These are phyloP conservation scores for Lavandula angustifolia DNA, from an alignment of 257 asterid species.

Conservation along the genomic window DNA sequence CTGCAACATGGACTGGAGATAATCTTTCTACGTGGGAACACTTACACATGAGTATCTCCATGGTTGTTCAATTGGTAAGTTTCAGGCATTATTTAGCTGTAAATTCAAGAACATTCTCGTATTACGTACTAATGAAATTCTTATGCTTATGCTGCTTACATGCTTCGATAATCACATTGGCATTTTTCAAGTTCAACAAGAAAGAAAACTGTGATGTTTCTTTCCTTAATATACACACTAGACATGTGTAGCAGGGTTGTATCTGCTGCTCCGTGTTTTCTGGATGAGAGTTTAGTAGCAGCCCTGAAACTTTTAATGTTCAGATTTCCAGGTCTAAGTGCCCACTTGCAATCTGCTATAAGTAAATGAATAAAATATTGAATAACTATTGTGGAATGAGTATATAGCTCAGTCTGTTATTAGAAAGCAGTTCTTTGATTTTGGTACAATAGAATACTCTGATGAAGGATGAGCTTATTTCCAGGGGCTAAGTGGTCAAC, in stretches of 20 bases:
- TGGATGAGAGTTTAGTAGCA: not conserved
- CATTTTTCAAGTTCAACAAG: slow-evolving; percentile 7
- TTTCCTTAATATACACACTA: not conserved
- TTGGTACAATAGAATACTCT: slow-evolving; percentile 14
- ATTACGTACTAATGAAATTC: not conserved
- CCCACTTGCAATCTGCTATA: not conserved
- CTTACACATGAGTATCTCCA: slow-evolving; percentile 92
- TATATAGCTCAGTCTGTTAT: not conserved
- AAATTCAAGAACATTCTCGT: slow-evolving; percentile 13
- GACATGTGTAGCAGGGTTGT: not conserved
- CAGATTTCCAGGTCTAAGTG: not conserved
- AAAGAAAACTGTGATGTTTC: not conserved
- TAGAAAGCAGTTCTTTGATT: not conserved
- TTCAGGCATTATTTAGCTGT: slow-evolving; percentile 20
- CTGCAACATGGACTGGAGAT: slow-evolving; percentile 99
- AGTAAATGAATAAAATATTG: not conserved
- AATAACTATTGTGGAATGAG: not conserved
- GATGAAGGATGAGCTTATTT: slow-evolving; percentile 28
- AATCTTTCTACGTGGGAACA: slow-evolving; percentile 98
- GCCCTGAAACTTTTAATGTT: not conserved
- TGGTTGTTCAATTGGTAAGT: slow-evolving; percentile 89
- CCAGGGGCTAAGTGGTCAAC: slow-evolving; percentile 96
- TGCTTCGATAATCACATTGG: not conserved
- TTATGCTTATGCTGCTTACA: not conserved
- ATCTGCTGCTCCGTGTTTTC: slow-evolving; percentile 1